Percentiles rank a stretch among this genome's conserved stretches.
These are phyloP conservation scores for Citrus reticulata DNA, from an alignment of 345 rosid species.

Conservation along the genomic window DNA sequence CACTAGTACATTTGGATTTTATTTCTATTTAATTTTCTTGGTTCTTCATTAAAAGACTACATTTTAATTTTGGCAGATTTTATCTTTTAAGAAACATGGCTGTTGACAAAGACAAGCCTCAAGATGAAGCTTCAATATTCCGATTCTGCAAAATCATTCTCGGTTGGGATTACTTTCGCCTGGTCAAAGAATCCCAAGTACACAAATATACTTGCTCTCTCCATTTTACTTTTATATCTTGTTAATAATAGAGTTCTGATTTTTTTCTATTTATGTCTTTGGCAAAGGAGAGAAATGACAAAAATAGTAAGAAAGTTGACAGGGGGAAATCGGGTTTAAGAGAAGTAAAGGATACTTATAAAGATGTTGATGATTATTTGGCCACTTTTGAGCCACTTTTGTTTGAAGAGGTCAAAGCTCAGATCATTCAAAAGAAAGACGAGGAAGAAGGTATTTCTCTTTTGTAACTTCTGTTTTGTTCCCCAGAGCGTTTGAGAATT, in stretches of 20 bases:
- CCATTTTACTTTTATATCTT: background rate
- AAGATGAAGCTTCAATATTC: slow-evolving; percentile 52
- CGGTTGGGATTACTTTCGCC: slow-evolving; percentile 79
- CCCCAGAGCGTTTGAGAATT: background rate
- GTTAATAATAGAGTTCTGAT: background rate
- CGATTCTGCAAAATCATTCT: slow-evolving; percentile 75
- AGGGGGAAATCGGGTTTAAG: slow-evolving; percentile 32
- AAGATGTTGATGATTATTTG: slow-evolving; percentile 70
- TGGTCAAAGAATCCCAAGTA: slow-evolving; percentile 52
- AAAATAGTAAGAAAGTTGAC: slow-evolving; percentile 14
- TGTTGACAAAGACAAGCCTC: slow-evolving; percentile 52
- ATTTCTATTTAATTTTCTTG: background rate
- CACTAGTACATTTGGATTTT: background rate
- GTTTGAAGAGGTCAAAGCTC: slow-evolving; percentile 93
- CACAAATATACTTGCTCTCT: background rate
- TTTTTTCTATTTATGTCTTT: background rate
- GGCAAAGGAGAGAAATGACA: slow-evolving; percentile 28
- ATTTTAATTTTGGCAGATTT: background rate
- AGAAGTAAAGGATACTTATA: slow-evolving; percentile 61
- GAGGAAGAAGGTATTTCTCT: slow-evolving; percentile 63
- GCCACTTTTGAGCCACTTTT: slow-evolving; percentile 82
- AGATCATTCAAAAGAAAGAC: slow-evolving; percentile 68
- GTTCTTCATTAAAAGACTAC: background rate
- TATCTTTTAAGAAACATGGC: slow-evolving; percentile 32
- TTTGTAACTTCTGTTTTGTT: background rate